A percentile compares a stretch with the other conserved stretches of the same genome.
Conservation (phyloP, 192 early-diverging fungal species). For the Backusella sp. region DNA sequence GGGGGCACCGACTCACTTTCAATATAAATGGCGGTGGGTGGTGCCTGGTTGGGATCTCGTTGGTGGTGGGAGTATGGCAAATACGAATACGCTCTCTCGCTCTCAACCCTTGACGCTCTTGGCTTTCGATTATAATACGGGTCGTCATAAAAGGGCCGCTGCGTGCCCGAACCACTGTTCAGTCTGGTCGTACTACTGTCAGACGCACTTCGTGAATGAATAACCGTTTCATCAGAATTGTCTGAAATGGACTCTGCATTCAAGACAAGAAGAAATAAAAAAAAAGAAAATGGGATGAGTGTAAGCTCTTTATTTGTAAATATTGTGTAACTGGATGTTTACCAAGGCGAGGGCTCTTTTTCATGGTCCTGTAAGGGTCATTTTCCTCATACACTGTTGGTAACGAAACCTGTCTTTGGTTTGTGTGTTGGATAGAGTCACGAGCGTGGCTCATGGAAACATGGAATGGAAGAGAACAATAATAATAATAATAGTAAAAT, state of each 20-base stretch:
- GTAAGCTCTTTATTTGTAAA: neutral
- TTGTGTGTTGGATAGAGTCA: neutral
- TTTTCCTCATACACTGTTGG: slow-evolving; percentile 8
- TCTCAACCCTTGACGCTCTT: neutral
- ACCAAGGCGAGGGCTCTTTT: slow-evolving; percentile 22
- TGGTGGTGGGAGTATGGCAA: slow-evolving; percentile 21
- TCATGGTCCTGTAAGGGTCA: slow-evolving; percentile 27
- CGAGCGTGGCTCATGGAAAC: slow-evolving; percentile 5
- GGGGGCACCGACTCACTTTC: slow-evolving; percentile 1
- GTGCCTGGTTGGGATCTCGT: slow-evolving; percentile 9
- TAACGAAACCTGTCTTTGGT: neutral
- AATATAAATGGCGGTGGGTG: slow-evolving; percentile 9
- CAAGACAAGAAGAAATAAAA: neutral
- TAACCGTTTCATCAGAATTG: neutral
- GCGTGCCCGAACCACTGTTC: neutral
- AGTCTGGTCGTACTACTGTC: slow-evolving; percentile 15
- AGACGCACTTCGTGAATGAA: neutral
- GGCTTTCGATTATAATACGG: slow-evolving; percentile 1
- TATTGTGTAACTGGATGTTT: neutral
- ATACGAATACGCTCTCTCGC: slow-evolving; percentile 14
- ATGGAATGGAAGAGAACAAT: neutral
- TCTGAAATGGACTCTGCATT: neutral
- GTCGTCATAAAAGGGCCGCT: neutral
- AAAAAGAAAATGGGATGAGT: neutral
- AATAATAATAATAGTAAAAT: neutral